Base-by-base conservation (phyloP, 768 basidiomycete species). In the Termitomyces sp. region DNA sequence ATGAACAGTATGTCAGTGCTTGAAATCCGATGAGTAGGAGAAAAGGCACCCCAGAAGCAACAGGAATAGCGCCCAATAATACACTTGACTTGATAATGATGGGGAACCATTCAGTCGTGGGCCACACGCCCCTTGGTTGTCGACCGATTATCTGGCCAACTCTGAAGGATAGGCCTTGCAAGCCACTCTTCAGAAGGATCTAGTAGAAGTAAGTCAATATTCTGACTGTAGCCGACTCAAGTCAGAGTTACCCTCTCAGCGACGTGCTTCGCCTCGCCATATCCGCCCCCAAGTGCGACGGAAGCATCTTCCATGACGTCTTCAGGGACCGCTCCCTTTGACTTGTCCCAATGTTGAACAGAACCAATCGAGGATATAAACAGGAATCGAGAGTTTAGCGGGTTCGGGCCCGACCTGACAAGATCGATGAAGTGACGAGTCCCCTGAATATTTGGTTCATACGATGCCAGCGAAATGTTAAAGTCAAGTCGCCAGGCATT, bases 401-500 rank as follows among this genome's bases (percentile, higher is more conserved):
- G 53, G 16, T 58, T 65, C 0, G 67, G 56, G 0, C 69, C 69
- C 12, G 64, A 58, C 22, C 53, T 59, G 39, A 68, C 66, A 12
- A 73, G 65, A 52, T 76, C 72, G 22, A 76, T 62, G 20, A 76
- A 57, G 36, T 70, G 63, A 20, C 72, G 57, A 1, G 67, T 69
- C 3, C 72, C 73, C 0, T 67, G 69, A 33, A 80, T 56, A 40
- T 73, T 69, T 0, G 71, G 61, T 55, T 79, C 74, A 59, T 72
- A 78, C 3, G 77, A 76, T 1, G 55, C 26, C 4, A 79, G 63
- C 0, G 72, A 66, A 13, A 74, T 60, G 43, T 79, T 78, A 62
- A 79, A 79, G 51, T 80, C 73, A 7, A 80, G 65, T 6, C 68
- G 60, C 78, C 75, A 79, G 0, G 74, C 77, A 36, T 74, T 73